Conservation (phyloP, 2,329 filamentous ascomycete species). For the Beauveria brongniartii region DNA sequence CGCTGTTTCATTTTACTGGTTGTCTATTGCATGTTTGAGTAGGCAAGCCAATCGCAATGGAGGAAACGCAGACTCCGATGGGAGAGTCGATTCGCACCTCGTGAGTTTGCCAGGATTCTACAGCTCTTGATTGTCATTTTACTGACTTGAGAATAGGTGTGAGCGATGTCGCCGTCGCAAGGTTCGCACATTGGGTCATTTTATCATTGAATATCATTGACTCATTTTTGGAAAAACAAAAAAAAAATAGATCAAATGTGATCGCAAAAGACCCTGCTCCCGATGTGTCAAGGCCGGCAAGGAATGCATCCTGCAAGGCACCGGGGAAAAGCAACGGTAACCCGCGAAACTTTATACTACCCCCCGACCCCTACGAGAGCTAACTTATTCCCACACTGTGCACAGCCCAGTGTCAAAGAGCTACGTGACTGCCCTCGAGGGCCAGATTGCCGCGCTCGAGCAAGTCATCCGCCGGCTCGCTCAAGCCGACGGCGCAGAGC, state of each 20-base stretch:
- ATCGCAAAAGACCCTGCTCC: slow-evolving; percentile 41
- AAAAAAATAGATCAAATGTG: slow-evolving; percentile 39
- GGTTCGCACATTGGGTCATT: slow-evolving; percentile 18
- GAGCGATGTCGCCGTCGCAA: slow-evolving; percentile 36
- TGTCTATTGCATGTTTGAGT: not conserved
- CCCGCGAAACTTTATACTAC: not conserved
- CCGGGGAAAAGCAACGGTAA: slow-evolving; percentile 35
- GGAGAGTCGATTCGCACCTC: slow-evolving; percentile 29
- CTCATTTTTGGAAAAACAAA: slow-evolving; percentile 14
- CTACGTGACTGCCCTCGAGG: slow-evolving; percentile 40
- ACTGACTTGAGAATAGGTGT: slow-evolving; percentile 23
- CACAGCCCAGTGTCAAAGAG: slow-evolving; percentile 35
- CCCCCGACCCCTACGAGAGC: not conserved
- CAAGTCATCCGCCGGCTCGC: slow-evolving; percentile 36
- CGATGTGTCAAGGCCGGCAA: slow-evolving; percentile 36
- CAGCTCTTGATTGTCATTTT: not conserved
- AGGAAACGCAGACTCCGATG: slow-evolving; percentile 23
- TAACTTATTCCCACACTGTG: not conserved
- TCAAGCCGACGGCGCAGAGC: slow-evolving; percentile 28
- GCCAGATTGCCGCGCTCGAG: slow-evolving; percentile 37
- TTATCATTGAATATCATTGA: slow-evolving; percentile 12
- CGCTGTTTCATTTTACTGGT: not conserved
- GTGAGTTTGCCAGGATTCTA: slow-evolving; percentile 19
- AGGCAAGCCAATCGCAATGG: slow-evolving; percentile 17
- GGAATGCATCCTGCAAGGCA: slow-evolving; percentile 32